A percentile compares a stretch with the other conserved stretches of the same genome.
phyloP scores from a whole-genome alignment of 805 yeast genomes.

The Maudiozyma pseudohumilis region DNA sequence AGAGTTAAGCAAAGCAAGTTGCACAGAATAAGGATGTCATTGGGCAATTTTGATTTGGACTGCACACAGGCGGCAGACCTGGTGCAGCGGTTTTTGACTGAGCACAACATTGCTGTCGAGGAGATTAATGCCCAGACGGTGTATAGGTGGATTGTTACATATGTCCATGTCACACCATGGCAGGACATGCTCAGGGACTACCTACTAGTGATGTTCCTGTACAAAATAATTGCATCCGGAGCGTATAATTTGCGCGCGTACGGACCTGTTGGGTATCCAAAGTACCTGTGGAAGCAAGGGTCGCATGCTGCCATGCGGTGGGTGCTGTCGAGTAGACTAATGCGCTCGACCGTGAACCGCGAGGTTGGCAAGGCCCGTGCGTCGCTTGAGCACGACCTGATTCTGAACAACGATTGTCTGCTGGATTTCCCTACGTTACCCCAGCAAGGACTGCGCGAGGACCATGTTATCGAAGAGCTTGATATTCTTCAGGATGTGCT shows the following conservation, averaged over 20 bases:
- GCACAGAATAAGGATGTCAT: too few species aligned
- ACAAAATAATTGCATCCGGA: conserved; percentile 6
- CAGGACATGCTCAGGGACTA: conserved; percentile 16
- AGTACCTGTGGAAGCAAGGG: conserved; percentile 9
- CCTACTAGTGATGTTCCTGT: conserved; percentile 13
- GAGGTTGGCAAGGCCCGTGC: conserved; percentile 44
- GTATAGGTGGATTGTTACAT: neutral
- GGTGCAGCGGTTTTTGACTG: too few species aligned
- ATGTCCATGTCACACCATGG: conserved; percentile 6
- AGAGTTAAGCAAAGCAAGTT: too few species aligned
- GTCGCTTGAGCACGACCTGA: conserved; percentile 46
- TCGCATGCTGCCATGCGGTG: conserved; percentile 24
- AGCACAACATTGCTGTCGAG: too few species aligned
- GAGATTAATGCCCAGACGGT: neutral
- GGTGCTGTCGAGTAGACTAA: conserved; percentile 40
- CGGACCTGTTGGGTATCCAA: conserved; percentile 31
- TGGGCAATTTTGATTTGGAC: too few species aligned
- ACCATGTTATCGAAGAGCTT: conserved; percentile 41
- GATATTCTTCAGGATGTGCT: conserved; percentile 36
- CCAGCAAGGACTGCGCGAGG: conserved; percentile 40
- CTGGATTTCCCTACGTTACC: conserved; percentile 47
- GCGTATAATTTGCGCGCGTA: conserved; percentile 27
- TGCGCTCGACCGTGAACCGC: conserved; percentile 45
- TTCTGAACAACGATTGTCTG: conserved; percentile 42
- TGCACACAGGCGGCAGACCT: too few species aligned